phyloP scores from a whole-genome alignment of 192 early-diverging fungal genomes.

The Powellomyces hirtus region DNA sequence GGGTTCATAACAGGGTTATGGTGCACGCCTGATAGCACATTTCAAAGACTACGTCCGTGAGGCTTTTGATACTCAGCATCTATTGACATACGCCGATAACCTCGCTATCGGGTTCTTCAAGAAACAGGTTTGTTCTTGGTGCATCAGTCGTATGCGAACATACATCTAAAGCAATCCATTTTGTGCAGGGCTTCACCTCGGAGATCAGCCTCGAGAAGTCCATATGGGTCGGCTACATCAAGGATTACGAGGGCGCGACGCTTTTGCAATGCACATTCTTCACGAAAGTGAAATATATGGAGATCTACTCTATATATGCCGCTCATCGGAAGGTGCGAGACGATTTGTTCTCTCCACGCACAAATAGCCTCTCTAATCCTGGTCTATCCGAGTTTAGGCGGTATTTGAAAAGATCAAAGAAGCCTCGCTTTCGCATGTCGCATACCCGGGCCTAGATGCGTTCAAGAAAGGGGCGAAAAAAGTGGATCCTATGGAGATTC shows the following conservation, averaged over 20 bases:
- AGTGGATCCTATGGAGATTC: constrained; percentile 82
- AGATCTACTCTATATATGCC: constrained; percentile 20
- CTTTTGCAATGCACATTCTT: constrained; percentile 73
- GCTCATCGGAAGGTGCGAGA: constrained; percentile 23
- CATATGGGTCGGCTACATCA: constrained; percentile 98
- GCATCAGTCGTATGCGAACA: too few species aligned
- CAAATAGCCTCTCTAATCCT: not conserved
- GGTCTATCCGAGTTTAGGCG: constrained; percentile 45
- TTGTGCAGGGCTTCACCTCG: constrained; percentile 87
- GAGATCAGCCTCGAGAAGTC: constrained; percentile 92
- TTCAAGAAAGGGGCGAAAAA: constrained; percentile 47
- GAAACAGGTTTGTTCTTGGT: constrained; percentile 69
- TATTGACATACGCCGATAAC: constrained; percentile 98
- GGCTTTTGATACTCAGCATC: constrained; percentile 73
- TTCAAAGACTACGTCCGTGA: constrained; percentile 89
- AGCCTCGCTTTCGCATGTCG: constrained; percentile 68
- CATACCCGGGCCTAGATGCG: constrained; percentile 73
- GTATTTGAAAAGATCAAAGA: constrained; percentile 83
- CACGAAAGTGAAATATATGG: constrained; percentile 21
- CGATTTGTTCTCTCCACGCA: not conserved
- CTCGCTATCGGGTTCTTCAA: constrained; percentile 98
- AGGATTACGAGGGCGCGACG: constrained; percentile 98
- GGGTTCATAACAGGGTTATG: constrained; percentile 95
- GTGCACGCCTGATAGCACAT: constrained; percentile 92
- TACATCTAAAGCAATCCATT: too few species aligned